Evolutionary conservation across 169 alveolate species (phyloP), one percentile per base, ranked within the genome.

Genomic region (Perkinsus marinus): DNA sequence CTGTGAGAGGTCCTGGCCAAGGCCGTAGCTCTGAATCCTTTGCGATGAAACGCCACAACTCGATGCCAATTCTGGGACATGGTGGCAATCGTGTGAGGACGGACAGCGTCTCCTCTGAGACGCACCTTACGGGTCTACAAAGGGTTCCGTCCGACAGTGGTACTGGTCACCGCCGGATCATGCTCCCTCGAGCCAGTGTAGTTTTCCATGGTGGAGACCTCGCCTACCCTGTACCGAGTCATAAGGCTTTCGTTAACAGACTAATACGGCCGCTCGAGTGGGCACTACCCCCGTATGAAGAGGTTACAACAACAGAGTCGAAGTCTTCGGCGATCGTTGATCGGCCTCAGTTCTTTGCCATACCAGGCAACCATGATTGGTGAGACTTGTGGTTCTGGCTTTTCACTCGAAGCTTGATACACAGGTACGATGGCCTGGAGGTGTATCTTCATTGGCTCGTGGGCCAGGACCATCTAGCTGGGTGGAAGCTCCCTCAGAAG

Each of bases 361-460:
- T 90, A 0, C 91, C 91, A 2, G 91, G 91, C 43, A 90, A 90
- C 39, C 91, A 90, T 47, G 91, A 90, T 39, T 90, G 91, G 91
- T 90, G 41, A 30, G 7, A 57, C 34, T 2, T 16, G 7, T 13
- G 37, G 79, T 13, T 26, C 37, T 13, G 3, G 30, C 34, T 57
- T 26, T 7, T 19, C 79, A 7, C 22, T 30, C 79, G 34, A 57
- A 2, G 34, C 9, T 57, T 39, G 79, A 90, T 90, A 9, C n/a
- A 39, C 68, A 57, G 79, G 79, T 57, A 57, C 79, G 79, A 57
- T 57, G 79, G 79, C 5, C 34, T 57, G 22, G 79, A 57, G 79
- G 34, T 26, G 30, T 22, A 90, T 69, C 91, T 43, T 0, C 34
- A 39, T 36, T 90, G 91, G 91, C 39, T 90, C 17, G 91, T 43